Evolutionary conservation across 2,329 filamentous ascomycete genomes (phyloP), one percentile per base, ranked within the genome.

Genomic region (Diaporthe sp.): DNA sequence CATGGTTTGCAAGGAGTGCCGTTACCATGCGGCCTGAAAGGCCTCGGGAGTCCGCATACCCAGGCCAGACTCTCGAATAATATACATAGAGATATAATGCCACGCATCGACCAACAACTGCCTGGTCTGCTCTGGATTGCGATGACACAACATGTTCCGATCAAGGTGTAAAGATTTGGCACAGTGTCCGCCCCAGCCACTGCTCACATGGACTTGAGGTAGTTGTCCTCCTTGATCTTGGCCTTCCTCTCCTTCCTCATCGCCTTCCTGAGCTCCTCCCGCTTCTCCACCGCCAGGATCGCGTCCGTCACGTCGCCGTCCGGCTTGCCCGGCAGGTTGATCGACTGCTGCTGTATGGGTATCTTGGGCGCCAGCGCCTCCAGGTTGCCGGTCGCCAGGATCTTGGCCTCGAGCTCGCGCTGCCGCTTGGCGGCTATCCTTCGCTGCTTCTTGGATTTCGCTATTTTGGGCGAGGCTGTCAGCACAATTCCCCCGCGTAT

Each of bases 381-480:
- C 22, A 93, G 85, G 85, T 95, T 90, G 81, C 93, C 91, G 69
- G 91, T 87, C 73, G 92, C 89, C 81, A 92, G 83, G 81, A 94
- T 81, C 84, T 88, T 84, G 83, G 89, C 85, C 86, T 94, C 90
- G 31, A 87, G 79, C 34, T 85, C 82, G 74, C 90, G 88, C 81
- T 89, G 88, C 83, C 88, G 88, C 84, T 92, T 95, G 57, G 92
- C 91, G 12, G 94, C 94, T 73, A 93, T 82, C 74, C 91, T 89
- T 76, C 94, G 92, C 83, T 95, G 92, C 82, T 96, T 96, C 84
- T 95, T 95, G 39, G 94, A 96, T 90, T 97, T 97, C 75, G 94
- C 94, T 95, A 77, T 75, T 42, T 37, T 49, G 46, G 8, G 25
- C 3, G 4, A 19, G 6, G n/a, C 5, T 28, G 53, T 70, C 37